Evolutionary conservation across 495 filamentous ascomycete species (phyloP), one percentile per base, ranked within the genome.

Genomic region (Lophiotrema nucula): DNA sequence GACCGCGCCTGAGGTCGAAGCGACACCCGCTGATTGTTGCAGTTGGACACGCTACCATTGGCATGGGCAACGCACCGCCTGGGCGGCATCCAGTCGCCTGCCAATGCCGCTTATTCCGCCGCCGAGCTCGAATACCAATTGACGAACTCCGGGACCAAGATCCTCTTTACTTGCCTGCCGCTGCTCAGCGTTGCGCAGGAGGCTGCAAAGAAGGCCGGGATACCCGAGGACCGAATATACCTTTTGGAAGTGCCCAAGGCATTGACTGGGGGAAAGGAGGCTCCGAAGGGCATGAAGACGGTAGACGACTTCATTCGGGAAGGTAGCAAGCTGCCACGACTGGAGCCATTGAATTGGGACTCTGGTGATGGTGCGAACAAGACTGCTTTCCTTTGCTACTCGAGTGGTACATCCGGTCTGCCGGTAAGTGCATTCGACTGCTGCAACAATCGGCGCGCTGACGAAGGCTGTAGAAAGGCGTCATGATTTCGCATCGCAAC

Each of bases 401-500:
- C 89, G 0, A 90, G 87, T 70, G 90, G 90, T 18, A 96, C 90
- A 12, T 93, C 89, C 28, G 90, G 90, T 8, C 70, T 95, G 43
- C 90, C 90, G 31, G 87, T 89, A 76, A 67, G 66, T 41, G 26
- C 26, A 24, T 31, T 18, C 21, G 15, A 22, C 4, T 39, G 22
- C 41, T 49, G 11, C 21, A n/a, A 15, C 6, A 19, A 15, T 16
- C 18, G 16, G n/a, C 11, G 37, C 22, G 18, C 47, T 41, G 21
- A 33, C 54, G 62, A 31, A 49, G n/a, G n/a, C n/a, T 62, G 15
- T 50, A 92, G 86, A 96, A 96, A 90, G 90, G 89, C 23, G 90
- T 95, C 33, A 95, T 90, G 90, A 90, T 96, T 59, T 86, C 89
- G 13, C 91, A 96, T 71, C 73, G 77, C 15, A 96, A 96, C 67